Evolutionary conservation across 495 filamentous ascomycete species (phyloP).

Genomic region (Jackrogersella multiformis): DNA sequence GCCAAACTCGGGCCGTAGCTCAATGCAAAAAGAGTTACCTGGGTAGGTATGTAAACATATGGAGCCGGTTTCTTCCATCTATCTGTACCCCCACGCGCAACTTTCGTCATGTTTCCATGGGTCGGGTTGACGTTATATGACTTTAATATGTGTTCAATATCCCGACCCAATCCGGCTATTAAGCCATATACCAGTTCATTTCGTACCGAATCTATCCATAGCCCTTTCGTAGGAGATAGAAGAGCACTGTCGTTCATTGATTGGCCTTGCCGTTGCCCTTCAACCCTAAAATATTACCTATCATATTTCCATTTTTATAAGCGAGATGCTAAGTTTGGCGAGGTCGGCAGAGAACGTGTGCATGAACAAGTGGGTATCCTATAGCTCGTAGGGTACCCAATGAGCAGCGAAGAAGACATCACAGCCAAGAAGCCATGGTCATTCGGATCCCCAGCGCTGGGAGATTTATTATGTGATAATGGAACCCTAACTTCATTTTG

Average conservation of each 20-base stretch:
- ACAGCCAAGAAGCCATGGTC: slow-evolving; percentile 32
- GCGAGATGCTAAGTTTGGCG: slow-evolving; percentile 38
- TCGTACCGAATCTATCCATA: slow-evolving; percentile 35
- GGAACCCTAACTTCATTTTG: slow-evolving; percentile 30
- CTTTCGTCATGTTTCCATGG: slow-evolving; percentile 36
- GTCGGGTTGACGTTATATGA: slow-evolving; percentile 28
- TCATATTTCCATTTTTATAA: slow-evolving; percentile 45
- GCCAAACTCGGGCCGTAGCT: slow-evolving; percentile 33
- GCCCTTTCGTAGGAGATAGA: slow-evolving; percentile 2
- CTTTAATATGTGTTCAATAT: slow-evolving; percentile 31
- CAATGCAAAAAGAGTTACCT: slow-evolving; percentile 7
- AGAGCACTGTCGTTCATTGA: slow-evolving; percentile 14
- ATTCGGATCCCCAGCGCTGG: slow-evolving; percentile 40
- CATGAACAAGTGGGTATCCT: slow-evolving; percentile 34
- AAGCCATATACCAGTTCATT: slow-evolving; percentile 18
- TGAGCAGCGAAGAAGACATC: slow-evolving; percentile 26
- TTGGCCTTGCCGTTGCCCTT: slow-evolving; percentile 26
- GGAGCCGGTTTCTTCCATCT: slow-evolving; percentile 14
- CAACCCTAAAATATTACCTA: slow-evolving; percentile 17
- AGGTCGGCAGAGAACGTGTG: slow-evolving; percentile 41
- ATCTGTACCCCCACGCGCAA: slow-evolving; percentile 37
- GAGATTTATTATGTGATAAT: slow-evolving; percentile 39
- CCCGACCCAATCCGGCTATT: slow-evolving; percentile 41
- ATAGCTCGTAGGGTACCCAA: slow-evolving; percentile 35
- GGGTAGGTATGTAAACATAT: neutral